These are phyloP conservation scores for Candida golubevii DNA, from an alignment of 805 yeast species.

Conservation along the genomic window DNA sequence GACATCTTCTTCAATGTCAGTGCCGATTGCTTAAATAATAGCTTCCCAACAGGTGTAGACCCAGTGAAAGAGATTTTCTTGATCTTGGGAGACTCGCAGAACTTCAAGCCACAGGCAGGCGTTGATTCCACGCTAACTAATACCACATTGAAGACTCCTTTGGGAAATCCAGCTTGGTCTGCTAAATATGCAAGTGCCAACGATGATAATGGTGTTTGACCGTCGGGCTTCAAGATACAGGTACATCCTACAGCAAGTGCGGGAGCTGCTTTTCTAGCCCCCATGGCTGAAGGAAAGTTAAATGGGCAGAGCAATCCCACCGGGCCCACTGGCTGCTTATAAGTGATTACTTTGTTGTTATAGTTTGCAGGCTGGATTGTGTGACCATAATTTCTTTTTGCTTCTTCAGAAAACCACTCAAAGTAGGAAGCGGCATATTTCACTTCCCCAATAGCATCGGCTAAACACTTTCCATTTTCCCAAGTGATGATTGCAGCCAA, in stretches of 20 bases:
- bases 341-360: constrained; percentile 48
- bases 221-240: constrained; percentile 56
- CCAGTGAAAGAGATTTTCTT: constrained; percentile 76
- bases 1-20: constrained; percentile 66
- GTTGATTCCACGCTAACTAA: constrained; percentile 45
- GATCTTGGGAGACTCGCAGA: constrained; percentile 51
- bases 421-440: constrained; percentile 52
- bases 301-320: constrained; percentile 63
- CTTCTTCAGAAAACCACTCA: constrained; percentile 50
- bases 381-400: constrained; percentile 51
- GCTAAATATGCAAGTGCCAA: constrained; percentile 53
- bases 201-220: constrained; percentile 58
- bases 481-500: constrained; percentile 52
- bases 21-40: constrained; percentile 57
- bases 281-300: constrained; percentile 68
- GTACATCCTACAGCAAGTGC: constrained; percentile 67
- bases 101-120: constrained; percentile 48
- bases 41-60: constrained; percentile 67
- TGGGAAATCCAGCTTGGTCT: constrained; percentile 58
- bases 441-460: constrained; percentile 53
- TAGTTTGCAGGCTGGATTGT: constrained; percentile 53
- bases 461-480: constrained; percentile 58
- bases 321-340: constrained; percentile 60
- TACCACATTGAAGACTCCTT: constrained; percentile 52
- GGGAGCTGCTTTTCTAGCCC: constrained; percentile 60